These are phyloP conservation scores for Zygoascus flipseniorum DNA, from an alignment of 805 yeast species.

Conservation along the genomic window DNA sequence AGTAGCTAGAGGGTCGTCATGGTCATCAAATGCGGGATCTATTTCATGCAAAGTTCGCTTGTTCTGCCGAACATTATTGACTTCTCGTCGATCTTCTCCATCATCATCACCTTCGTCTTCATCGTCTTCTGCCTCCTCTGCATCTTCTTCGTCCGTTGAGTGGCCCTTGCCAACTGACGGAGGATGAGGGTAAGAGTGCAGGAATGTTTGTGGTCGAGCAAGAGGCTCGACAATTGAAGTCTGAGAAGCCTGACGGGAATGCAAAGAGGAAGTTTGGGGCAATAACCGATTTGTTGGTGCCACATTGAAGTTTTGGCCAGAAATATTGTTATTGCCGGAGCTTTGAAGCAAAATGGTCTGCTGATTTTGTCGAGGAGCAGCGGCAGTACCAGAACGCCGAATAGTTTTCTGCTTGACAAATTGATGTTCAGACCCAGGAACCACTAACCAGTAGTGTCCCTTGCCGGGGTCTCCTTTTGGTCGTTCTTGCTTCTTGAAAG, in stretches of 20 bases:
- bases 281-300: not conserved
- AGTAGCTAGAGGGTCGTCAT: not conserved
- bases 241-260: not conserved
- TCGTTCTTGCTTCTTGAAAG: slow-evolving; percentile 82
- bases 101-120: not conserved
- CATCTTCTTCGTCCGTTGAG: slow-evolving; percentile 12
- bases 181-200: not conserved
- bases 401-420: slow-evolving; percentile 40
- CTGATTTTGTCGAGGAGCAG: not conserved
- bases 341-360: not conserved
- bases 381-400: not conserved
- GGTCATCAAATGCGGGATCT: not conserved
- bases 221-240: not conserved
- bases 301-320: not conserved
- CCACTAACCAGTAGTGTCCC: slow-evolving; percentile 91
- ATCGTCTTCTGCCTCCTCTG: slow-evolving; percentile 10
- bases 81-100: not conserved
- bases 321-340: not conserved
- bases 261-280: not conserved
- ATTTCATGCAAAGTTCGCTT: not conserved
- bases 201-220: not conserved
- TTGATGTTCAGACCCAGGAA: slow-evolving; percentile 71
- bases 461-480: slow-evolving; percentile 51
- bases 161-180: not conserved
- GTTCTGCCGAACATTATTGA: not conserved